Conservation (phyloP, 352 stramenopile species). For the Phytopythium boreale region DNA sequence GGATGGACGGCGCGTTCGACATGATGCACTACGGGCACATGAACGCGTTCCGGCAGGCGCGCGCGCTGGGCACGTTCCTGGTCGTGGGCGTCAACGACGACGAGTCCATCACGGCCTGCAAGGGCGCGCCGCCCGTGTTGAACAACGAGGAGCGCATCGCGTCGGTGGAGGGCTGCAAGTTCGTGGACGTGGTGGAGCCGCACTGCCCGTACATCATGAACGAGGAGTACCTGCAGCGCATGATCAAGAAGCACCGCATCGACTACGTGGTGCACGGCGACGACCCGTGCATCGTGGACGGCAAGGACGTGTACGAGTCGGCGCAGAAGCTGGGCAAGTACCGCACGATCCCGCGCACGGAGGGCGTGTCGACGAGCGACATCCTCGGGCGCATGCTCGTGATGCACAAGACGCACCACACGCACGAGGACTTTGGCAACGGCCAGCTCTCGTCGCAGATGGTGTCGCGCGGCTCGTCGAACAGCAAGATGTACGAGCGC, state of each 20-base stretch:
- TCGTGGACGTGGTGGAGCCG: conserved; percentile 97
- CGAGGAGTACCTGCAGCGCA: conserved; percentile 95
- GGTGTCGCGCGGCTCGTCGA: conserved; percentile 24
- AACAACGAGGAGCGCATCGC: conserved; percentile 96
- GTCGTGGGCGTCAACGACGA: conserved; percentile 99
- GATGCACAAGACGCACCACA: conserved; percentile 94
- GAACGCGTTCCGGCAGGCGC: conserved; percentile 97
- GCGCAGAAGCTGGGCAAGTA: conserved; percentile 96
- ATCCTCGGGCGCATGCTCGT: conserved; percentile 98
- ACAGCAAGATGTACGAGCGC: conserved; percentile 51
- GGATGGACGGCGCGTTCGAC: conserved; percentile 99
- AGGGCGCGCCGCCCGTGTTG: conserved; percentile 94
- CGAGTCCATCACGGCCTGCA: conserved; percentile 96
- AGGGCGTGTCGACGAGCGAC: conserved; percentile 98
- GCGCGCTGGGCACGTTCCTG: conserved; percentile 95
- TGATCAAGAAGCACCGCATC: conserved; percentile 97
- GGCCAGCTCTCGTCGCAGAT: conserved; percentile 78
- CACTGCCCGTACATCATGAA: conserved; percentile 99
- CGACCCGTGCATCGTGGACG: conserved; percentile 98
- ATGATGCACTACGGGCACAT: conserved; percentile 99
- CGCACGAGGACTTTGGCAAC: conserved; percentile 73
- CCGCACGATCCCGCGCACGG: conserved; percentile 94
- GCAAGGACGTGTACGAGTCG: conserved; percentile 97
- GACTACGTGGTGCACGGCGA: conserved; percentile 99
- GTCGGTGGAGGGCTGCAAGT: conserved; percentile 97